These are phyloP conservation scores for Paracamarosporium sp. DNA, from an alignment of 2,329 filamentous ascomycete genomes.

Conservation along the genomic window DNA sequence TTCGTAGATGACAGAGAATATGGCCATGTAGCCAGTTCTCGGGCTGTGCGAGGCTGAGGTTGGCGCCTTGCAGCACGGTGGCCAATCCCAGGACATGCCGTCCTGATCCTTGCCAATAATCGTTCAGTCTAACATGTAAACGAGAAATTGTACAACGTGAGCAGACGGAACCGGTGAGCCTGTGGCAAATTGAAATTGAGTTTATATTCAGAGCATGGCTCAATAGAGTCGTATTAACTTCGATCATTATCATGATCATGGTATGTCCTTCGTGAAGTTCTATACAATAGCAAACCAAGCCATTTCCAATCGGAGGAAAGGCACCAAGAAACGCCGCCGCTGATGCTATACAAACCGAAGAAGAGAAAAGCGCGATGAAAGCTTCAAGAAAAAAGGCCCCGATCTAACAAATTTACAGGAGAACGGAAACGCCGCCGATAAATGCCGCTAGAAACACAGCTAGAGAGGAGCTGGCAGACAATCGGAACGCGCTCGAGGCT, in stretches of 20 bases:
- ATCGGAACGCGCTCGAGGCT: conserved; percentile 19
- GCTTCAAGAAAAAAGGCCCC: conserved; percentile 7
- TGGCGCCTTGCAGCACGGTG: too few species aligned
- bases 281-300: not conserved
- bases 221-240: conserved; percentile 3
- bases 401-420: conserved; percentile 20
- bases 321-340: not conserved
- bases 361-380: not conserved
- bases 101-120: too few species aligned
- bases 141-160: not conserved
- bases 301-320: not conserved
- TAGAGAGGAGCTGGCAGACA: conserved; percentile 15
- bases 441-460: conserved; percentile 28
- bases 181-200: not conserved
- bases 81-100: too few species aligned
- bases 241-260: conserved; percentile 7
- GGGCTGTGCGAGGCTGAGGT: too few species aligned
- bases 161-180: too few species aligned
- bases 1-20: too few species aligned
- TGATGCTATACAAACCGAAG: conserved; percentile 3
- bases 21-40: too few species aligned
- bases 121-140: not conserved
- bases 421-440: conserved; percentile 21
- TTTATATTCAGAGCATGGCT: not conserved
- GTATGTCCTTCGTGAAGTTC: not conserved